Evolutionary conservation across 106 monocot genomes (phyloP).

Genomic region (Triglochin maritima): DNA sequence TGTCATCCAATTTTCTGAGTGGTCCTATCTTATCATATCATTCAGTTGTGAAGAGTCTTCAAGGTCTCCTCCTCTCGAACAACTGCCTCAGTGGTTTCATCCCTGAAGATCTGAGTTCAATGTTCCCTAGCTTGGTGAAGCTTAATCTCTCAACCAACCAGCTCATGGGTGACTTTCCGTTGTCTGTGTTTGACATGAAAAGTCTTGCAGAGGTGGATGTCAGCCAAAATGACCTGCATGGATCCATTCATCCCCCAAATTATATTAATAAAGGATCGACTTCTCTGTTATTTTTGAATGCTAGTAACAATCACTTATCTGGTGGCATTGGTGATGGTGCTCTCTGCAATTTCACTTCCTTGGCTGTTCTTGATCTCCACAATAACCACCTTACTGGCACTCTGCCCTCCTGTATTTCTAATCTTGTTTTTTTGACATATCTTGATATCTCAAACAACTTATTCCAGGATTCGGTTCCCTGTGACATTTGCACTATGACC

Average conservation of each 20-base stretch:
- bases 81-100: conserved; percentile 58
- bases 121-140: conserved; percentile 75
- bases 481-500: conserved; percentile 48
- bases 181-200: conserved; percentile 41
- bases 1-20: conserved; percentile 64
- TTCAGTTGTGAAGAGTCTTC: conserved; percentile 43
- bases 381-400: conserved; percentile 53
- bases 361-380: conserved; percentile 77
- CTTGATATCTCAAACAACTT: conserved; percentile 74
- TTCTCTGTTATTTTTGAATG: conserved; percentile 66
- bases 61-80: conserved; percentile 67
- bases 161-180: conserved; percentile 49
- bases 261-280: conserved; percentile 13
- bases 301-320: conserved; percentile 70
- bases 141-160: conserved; percentile 67
- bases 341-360: conserved; percentile 66
- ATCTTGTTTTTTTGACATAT: conserved; percentile 54
- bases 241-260: conserved; percentile 27
- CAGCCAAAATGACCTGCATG: conserved; percentile 45
- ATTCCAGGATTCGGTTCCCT: conserved; percentile 59
- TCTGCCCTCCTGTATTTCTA: conserved; percentile 44
- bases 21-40: conserved; percentile 31
- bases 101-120: conserved; percentile 36
- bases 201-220: conserved; percentile 60
- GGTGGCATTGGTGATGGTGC: conserved; percentile 28